phyloP scores from a whole-genome alignment of 305 asterid genomes.

The Euphrasia arctica region DNA sequence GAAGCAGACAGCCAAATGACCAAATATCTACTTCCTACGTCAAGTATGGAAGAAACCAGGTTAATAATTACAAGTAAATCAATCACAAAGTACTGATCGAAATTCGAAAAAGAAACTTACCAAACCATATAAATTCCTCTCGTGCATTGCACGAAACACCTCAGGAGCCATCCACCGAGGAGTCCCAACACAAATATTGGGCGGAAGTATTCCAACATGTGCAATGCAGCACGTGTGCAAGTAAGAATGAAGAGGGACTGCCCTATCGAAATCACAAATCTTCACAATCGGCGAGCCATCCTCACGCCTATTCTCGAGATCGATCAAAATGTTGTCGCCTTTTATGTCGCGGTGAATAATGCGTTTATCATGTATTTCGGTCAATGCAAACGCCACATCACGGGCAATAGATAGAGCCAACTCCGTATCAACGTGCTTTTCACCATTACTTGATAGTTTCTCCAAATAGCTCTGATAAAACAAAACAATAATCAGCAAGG shows the following conservation, averaged over 20 bases:
- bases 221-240: constrained; percentile 84
- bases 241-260: constrained; percentile 73
- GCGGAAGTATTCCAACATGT: constrained; percentile 80
- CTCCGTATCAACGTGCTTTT: constrained; percentile 57
- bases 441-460: constrained; percentile 51
- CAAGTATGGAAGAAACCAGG: too few relatives aligned
- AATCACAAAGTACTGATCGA: too few relatives aligned
- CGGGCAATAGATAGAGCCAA: constrained; percentile 32
- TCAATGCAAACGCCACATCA: constrained; percentile 29
- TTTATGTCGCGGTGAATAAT: constrained; percentile 93
- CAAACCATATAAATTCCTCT: constrained; percentile 66
- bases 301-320: constrained; percentile 53
- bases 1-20: constrained; percentile 92
- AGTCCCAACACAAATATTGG: constrained; percentile 86
- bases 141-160: constrained; percentile 57
- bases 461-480: constrained; percentile 65
- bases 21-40: constrained; percentile 88
- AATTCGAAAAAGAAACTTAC: constrained; percentile 61
- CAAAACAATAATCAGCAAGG: constrained; percentile 4
- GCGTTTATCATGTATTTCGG: constrained; percentile 41
- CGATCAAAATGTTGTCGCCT: constrained; percentile 74
- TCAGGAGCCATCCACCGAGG: constrained; percentile 99
- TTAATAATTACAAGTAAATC: too few relatives aligned
- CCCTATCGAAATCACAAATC: constrained; percentile 87
- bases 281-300: constrained; percentile 81